Percentiles rank a stretch among this genome's conserved stretches.
These are phyloP conservation scores for Galium porrigens DNA, from an alignment of 305 asterid genomes.

Conservation along the genomic window DNA sequence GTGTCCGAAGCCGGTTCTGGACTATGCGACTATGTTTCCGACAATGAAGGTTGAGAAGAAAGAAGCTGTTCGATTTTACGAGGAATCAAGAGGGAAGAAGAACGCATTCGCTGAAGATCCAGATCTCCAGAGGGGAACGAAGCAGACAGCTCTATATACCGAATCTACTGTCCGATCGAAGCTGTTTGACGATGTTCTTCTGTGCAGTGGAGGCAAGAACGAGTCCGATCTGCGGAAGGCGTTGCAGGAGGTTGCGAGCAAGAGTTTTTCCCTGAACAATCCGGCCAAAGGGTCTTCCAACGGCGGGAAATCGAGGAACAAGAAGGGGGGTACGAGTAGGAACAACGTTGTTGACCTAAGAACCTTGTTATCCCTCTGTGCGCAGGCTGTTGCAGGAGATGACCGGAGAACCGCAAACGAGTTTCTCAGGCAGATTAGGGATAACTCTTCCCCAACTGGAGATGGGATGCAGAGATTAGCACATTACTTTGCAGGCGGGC, in stretches of 20 bases:
- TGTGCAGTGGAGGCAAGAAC: constrained; percentile 56
- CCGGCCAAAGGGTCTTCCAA: constrained; percentile 33
- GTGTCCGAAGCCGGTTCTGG: constrained; percentile 21
- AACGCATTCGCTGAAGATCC: constrained; percentile 26
- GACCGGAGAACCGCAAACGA: constrained; percentile 62
- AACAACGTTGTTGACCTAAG: constrained; percentile 54
- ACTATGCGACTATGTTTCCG: constrained; percentile 7
- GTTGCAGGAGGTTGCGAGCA: constrained; percentile 34
- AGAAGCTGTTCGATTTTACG: constrained; percentile 17
- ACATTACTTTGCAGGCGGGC: constrained; percentile 60
- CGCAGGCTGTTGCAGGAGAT: constrained; percentile 69
- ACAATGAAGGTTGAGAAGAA: constrained; percentile 27
- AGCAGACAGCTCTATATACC: constrained; percentile 50
- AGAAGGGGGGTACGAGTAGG: constrained; percentile 40
- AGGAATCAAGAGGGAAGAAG: constrained; percentile 43
- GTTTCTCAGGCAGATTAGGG: constrained; percentile 54
- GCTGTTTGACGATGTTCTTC: constrained; percentile 57
- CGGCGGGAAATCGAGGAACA: constrained; percentile 43
- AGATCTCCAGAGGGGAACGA: constrained; percentile 32
- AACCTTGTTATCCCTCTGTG: constrained; percentile 58
- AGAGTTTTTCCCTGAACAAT: constrained; percentile 21
- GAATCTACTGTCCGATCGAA: constrained; percentile 54
- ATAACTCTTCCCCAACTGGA: constrained; percentile 50
- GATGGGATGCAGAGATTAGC: constrained; percentile 79
- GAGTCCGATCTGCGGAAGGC: constrained; percentile 55